These are phyloP conservation scores for Leishmania aethiopica DNA, from an alignment of 208 protist species.

Conservation along the genomic window DNA sequence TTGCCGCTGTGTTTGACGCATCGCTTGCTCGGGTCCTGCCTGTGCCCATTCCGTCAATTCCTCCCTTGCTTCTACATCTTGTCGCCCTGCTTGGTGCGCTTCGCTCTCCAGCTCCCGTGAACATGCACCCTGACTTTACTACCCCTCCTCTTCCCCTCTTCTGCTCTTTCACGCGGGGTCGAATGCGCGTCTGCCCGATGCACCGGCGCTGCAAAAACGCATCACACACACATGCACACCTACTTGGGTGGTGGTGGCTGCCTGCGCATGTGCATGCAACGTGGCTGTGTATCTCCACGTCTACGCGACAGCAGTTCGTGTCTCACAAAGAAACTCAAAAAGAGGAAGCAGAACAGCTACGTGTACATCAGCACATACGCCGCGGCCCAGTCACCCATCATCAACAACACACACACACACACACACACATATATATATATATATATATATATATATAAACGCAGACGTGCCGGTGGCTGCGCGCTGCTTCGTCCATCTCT, in stretches of 20 bases:
- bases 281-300: background rate
- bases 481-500: no score
- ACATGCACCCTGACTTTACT: background rate
- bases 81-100: background rate
- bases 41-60: background rate
- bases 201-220: background rate
- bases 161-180: background rate
- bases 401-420: background rate
- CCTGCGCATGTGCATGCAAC: background rate
- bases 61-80: background rate
- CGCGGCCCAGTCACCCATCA: background rate
- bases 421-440: background rate
- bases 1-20: background rate
- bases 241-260: background rate
- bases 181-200: background rate
- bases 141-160: background rate
- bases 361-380: background rate
- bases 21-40: background rate
- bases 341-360: background rate
- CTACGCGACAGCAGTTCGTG: background rate
- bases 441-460: background rate
- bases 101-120: background rate
- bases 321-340: background rate
- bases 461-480: no score
- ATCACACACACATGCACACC: background rate